Evolutionary conservation across 495 filamentous ascomycete species (phyloP).

Genomic region (Aspergillus taichungensis): DNA sequence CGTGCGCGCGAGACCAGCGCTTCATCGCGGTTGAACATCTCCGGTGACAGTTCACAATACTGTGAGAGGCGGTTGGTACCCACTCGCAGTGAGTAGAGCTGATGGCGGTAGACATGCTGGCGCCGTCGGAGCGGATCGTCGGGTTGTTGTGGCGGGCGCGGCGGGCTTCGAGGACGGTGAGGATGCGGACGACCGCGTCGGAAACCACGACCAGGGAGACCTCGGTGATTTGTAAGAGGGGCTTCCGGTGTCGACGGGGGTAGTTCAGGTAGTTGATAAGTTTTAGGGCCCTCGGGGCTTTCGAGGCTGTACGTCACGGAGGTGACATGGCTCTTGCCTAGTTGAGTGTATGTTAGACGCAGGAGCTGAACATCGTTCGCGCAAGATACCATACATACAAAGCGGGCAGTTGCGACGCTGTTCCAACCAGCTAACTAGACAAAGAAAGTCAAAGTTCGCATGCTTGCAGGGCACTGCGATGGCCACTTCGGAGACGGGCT

Average conservation of each 20-base stretch:
- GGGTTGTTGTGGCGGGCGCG: slow-evolving; percentile 14
- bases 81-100: slow-evolving; percentile 74
- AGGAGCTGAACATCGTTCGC: background rate
- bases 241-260: slow-evolving; percentile 1
- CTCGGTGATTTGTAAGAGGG: background rate
- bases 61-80: slow-evolving; percentile 74
- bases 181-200: slow-evolving; percentile 15
- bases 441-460: slow-evolving; percentile 74
- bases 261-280: slow-evolving; percentile 35
- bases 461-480: slow-evolving; percentile 69
- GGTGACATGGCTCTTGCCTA: slow-evolving; percentile 54
- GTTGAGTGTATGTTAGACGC: slow-evolving; percentile 6
- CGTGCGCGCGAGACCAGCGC: slow-evolving; percentile 73
- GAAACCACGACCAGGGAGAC: background rate
- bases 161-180: slow-evolving; percentile 15
- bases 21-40: slow-evolving; percentile 52
- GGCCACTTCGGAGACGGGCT: slow-evolving; percentile 61
- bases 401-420: slow-evolving; percentile 66
- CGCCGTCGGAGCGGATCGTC: slow-evolving; percentile 59
- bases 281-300: slow-evolving; percentile 43
- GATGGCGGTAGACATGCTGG: slow-evolving; percentile 64
- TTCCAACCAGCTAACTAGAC: slow-evolving; percentile 75
- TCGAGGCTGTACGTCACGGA: slow-evolving; percentile 60
- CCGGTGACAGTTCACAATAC: slow-evolving; percentile 67
- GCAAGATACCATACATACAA: slow-evolving; percentile 36